Percentiles rank a stretch among this genome's conserved stretches.
Conservation (phyloP, 305 asterid species). For the Caryopteris hybrid region DNA sequence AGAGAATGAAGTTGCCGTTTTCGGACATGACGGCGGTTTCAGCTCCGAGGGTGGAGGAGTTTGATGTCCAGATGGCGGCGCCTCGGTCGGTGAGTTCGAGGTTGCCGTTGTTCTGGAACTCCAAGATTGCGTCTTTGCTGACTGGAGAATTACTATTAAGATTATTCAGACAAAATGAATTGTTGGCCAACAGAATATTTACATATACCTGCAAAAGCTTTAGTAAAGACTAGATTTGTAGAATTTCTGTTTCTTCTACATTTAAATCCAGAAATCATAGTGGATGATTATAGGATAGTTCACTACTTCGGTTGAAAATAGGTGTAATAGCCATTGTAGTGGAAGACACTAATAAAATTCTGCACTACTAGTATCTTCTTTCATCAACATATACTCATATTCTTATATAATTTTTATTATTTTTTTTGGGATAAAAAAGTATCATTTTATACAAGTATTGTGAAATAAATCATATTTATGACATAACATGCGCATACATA, state of each 20-base stretch:
- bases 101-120: slow-evolving; percentile 54
- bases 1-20: slow-evolving; percentile 68
- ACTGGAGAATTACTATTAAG: slow-evolving; percentile 79
- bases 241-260: neutral
- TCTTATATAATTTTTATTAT: too few species aligned
- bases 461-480: too few species aligned
- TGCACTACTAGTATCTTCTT: too few species aligned
- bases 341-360: too few species aligned
- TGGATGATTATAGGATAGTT: neutral
- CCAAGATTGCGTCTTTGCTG: slow-evolving; percentile 63
- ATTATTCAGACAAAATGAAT: slow-evolving; percentile 63
- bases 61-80: slow-evolving; percentile 66
- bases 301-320: neutral
- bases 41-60: slow-evolving; percentile 47
- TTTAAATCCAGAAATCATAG: neutral
- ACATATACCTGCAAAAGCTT: slow-evolving; percentile 42
- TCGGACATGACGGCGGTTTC: slow-evolving; percentile 59
- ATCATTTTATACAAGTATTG: too few species aligned
- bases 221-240: slow-evolving; percentile 36
- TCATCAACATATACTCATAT: too few species aligned
- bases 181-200: slow-evolving; percentile 37
- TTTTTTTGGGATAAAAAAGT: too few species aligned
- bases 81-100: slow-evolving; percentile 49
- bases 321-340: too few species aligned
- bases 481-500: too few species aligned